A percentile compares a stretch with the other conserved stretches of the same genome.
Conservation (phyloP, 2,329 filamentous ascomycete species). For the Cercospora canescens region DNA sequence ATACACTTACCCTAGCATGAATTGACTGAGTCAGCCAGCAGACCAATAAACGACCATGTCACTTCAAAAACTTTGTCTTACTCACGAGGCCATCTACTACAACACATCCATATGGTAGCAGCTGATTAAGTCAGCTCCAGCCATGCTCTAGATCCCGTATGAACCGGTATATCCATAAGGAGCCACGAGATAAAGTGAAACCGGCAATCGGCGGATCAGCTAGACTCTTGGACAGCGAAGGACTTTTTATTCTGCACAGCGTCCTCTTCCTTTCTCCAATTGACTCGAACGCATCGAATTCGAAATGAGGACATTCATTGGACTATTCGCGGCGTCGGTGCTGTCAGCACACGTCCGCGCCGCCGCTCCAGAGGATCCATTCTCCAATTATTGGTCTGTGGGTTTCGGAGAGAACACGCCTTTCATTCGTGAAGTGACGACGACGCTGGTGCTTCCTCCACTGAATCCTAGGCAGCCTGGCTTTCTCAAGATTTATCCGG, state of each 20-base stretch:
- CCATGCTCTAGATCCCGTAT: not conserved
- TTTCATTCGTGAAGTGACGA: not conserved
- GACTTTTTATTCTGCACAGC: not conserved
- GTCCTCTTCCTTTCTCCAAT: not conserved
- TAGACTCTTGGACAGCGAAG: not conserved
- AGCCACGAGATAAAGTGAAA: not conserved
- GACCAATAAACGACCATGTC: too few species aligned
- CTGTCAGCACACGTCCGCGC: not conserved
- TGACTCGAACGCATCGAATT: too few species aligned
- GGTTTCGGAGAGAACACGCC: not conserved
- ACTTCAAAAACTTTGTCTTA: too few species aligned
- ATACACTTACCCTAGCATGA: too few species aligned
- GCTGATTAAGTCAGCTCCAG: too few species aligned
- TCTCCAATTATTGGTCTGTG: not conserved
- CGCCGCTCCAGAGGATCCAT: not conserved
- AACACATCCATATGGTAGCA: too few species aligned
- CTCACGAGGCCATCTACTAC: too few species aligned
- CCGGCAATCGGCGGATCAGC: not conserved
- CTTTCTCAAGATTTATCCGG: not conserved
- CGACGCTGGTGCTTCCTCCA: not conserved
- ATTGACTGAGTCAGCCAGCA: too few species aligned
- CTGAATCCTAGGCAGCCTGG: not conserved
- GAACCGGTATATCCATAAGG: not conserved
- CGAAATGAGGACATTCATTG: not conserved
- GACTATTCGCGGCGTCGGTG: not conserved